A percentile compares a stretch with the other conserved stretches of the same genome.
Evolutionary conservation across 306 rosid species (phyloP).

Genomic region (Arachis stenosperma): DNA sequence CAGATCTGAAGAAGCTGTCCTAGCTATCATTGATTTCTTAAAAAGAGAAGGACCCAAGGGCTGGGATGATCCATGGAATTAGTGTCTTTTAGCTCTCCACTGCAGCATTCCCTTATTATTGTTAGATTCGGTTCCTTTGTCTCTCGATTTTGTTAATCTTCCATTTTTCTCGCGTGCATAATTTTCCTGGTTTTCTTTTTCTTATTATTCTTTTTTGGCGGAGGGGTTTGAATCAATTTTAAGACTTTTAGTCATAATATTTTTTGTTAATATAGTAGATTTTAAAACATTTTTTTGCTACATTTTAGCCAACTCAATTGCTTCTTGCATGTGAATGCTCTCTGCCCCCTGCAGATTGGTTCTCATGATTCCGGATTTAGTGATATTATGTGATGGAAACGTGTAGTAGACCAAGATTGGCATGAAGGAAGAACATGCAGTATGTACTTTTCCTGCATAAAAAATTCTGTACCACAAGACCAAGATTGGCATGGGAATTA

Average conservation of each 20-base stretch:
- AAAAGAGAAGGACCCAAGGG: conserved; percentile 93
- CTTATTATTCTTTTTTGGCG: background rate
- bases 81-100: conserved; percentile 22
- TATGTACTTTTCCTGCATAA: conserved; percentile 12
- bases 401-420: background rate
- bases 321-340: background rate
- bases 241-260: conserved; percentile 28
- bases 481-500: background rate
- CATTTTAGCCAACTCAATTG: background rate
- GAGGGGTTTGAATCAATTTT: conserved; percentile 9
- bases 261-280: conserved; percentile 45
- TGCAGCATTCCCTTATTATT: conserved; percentile 18
- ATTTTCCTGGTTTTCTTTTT: background rate
- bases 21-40: conserved; percentile 77
- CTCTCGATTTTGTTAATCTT: conserved; percentile 10
- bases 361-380: background rate
- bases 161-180: conserved; percentile 23
- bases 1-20: conserved; percentile 82
- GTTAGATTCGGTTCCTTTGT: conserved; percentile 19
- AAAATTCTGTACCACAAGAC: background rate
- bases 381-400: background rate
- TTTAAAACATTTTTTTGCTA: conserved; percentile 19
- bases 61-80: conserved; percentile 99
- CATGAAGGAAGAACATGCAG: no score
- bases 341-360: background rate